Base-by-base conservation (phyloP, 2,329 filamentous ascomycete genomes). In the Alternaria hordeiaustralica region DNA sequence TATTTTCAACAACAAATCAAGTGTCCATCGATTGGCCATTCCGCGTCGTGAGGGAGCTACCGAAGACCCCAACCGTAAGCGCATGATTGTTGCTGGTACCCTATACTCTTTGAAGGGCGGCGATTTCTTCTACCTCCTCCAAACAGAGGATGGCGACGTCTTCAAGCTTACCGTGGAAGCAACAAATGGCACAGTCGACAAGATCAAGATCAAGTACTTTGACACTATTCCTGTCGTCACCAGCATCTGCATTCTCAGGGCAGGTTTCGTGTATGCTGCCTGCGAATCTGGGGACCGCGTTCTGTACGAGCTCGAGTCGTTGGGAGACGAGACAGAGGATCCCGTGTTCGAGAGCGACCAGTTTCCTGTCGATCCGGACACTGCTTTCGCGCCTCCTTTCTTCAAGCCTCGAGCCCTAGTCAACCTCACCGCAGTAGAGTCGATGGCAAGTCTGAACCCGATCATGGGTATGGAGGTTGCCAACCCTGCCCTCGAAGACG, bases 81-180 rank as follows among this genome's bases (percentile, higher is more conserved):
- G 96, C 26, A 89, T 85, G 30, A 96, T 99, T 63, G 90, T 95
- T 2, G 88, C 92, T 3, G 96, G 96, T 54, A 94, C 97, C n/a
- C 95, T 98, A 89, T 96, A 99, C 82, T 97, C 96, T 79, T 90
- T 97, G 78, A 95, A 96, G 74, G 94, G 94, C 26, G 94, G 94
- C 2, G 75, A 79, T 49, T 99, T 99, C 83, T 99, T 99, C 84
- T 97, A 98, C 78, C 87, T 99, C 3, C 83, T 99, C 1, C 96
- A 99, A 78, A 94, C 92, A 0, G 96, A 99, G 61, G 96, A 99
- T 78, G 96, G 96, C n/a, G 96, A 99, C 79, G 85, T 99, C 7
- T 98, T 99, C 86, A 98, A 98, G 79, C 87, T 98, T 54, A 97
- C 91, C 0, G 89, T 99, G 64, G 94, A 97, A 68, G 95, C 97